Evolutionary conservation across 352 stramenopile genomes (phyloP), one percentile per base, ranked within the genome.

Genomic region (Phytophthora pisi): DNA sequence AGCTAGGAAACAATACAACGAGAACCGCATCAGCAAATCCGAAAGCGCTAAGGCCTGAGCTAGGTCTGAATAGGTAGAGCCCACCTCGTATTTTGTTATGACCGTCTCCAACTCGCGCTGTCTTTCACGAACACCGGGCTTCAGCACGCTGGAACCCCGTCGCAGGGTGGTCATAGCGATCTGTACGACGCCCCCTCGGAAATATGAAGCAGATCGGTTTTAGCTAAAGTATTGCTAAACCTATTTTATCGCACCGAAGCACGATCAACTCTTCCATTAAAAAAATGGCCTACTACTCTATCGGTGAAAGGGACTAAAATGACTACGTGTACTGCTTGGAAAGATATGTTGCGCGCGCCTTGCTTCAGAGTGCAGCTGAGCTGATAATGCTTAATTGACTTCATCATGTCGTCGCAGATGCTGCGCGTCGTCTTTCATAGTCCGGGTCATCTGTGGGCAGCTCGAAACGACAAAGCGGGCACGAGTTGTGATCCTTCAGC

Each of bases 401-500:
- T 50, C 50, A 34, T 73, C 64, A 74, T 49, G 57, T 68, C n/a
- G 56, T 68, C 16, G 67, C 56, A 9, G 68, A 62, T 24, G 60
- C 49, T 47, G 72, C 65, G 20, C 68, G 78, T 64, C 83, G 83
- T 34, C 82, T 75, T 55, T 93, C 88, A 46, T 96, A 96, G 51
- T 96, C 88, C 36, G 78, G 59, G 57, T 96, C 88, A 51, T 96
- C 88, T 54, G 88, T 96, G 5, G 88, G 86, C 15, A 96, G 66
- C 64, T 96, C 88, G 50, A 88, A 90, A 47, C 88, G 86, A 50
- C 88, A 96, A 43, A 96, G 82, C 20, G 88, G 88, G 42, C 88
- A 96, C 62, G 88, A 96, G 50, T 96, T 96, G 74, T 96, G 88
- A 78, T 95, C 79, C 61, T 93, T 91, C 40, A 96, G 77, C 88